These are phyloP conservation scores for Penicillium flavigenum DNA, from an alignment of 495 filamentous ascomycete genomes.

Conservation along the genomic window DNA sequence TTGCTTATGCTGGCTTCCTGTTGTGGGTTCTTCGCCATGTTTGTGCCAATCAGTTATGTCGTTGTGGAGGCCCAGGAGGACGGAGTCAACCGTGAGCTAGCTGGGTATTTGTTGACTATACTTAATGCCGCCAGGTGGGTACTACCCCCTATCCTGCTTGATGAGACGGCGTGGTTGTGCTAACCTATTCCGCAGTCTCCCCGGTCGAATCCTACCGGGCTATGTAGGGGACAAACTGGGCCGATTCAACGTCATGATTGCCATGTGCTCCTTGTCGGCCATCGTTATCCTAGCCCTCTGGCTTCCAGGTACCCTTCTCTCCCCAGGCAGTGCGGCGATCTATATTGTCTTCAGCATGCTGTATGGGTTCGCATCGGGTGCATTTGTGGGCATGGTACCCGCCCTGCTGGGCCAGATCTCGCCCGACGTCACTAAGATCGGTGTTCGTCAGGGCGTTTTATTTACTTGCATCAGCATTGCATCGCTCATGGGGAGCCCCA, in stretches of 20 bases:
- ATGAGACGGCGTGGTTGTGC: not conserved
- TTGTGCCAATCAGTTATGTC: constrained; percentile 21
- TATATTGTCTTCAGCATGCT: constrained; percentile 28
- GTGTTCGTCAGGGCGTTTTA: constrained; percentile 19
- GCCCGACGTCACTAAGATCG: constrained; percentile 21
- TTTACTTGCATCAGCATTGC: constrained; percentile 45
- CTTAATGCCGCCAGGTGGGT: constrained; percentile 20
- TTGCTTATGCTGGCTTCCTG: constrained; percentile 16
- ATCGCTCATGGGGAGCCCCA: constrained; percentile 59
- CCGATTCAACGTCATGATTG: constrained; percentile 18
- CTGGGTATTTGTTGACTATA: constrained; percentile 16
- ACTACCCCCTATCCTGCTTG: not conserved
- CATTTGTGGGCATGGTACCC: constrained; percentile 30
- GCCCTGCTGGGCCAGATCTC: constrained; percentile 32
- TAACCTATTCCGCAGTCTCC: constrained; percentile 10
- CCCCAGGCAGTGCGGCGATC: constrained; percentile 19
- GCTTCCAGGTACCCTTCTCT: constrained; percentile 21
- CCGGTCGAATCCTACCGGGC: constrained; percentile 58
- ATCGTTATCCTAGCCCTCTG: constrained; percentile 31
- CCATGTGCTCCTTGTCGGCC: constrained; percentile 25
- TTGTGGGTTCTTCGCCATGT: constrained; percentile 21
- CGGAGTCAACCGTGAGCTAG: constrained; percentile 12
- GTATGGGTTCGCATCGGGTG: constrained; percentile 34
- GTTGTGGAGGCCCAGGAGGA: constrained; percentile 17
- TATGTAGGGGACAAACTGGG: constrained; percentile 50